Base-by-base conservation (phyloP, 2,329 filamentous ascomycete species). In the Metarhizium brunneum region DNA sequence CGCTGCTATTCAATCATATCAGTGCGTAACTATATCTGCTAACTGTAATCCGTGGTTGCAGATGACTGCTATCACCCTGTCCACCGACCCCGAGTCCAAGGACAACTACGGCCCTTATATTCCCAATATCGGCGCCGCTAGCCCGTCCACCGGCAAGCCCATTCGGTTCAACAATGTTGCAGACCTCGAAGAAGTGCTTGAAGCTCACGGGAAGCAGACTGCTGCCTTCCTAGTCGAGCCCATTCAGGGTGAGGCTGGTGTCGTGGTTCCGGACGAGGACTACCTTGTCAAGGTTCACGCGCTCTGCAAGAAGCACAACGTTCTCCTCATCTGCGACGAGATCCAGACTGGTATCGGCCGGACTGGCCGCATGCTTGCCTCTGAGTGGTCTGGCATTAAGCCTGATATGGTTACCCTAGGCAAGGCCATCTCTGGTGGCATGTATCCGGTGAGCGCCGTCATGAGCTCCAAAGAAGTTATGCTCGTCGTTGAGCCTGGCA, bases 391-490 rank as follows among this genome's bases (percentile, higher is more conserved):
- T 56, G 88, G 86, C 63, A 91, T 99, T 78, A 95, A 92, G 78
- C 94, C 92, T 43, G 94, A 99, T 69, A 81, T 99, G 66, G 87
- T 99, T 29, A 86, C 95, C 50, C 84, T 99, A 38, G 94, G 94
- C 68, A 99, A 99, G 78, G 94, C 94, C 63, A 96, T 99, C 69
- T 96, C 91, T 38, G 94, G 94, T 60, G 94, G 94, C 71, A 94
- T 97, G 87, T 99, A 99, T 75, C 94, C 94, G n/a, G 94, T 99
- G 56, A 96, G 91, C 59, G 91, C 87, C 65, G 92, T 99, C 51
- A 80, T 99, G 53, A 87, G 88, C 59, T 85, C 85, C 65, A 91
- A 87, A 74, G 92, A 96, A 56, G 80, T 97, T 60, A 96, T 99
- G 92, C 82, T 96, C 62, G 94, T 92, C 10, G 80, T 99, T 60